Evolutionary conservation across 768 basidiomycete genomes (phyloP).

Genomic region (Hericium alpestre): DNA sequence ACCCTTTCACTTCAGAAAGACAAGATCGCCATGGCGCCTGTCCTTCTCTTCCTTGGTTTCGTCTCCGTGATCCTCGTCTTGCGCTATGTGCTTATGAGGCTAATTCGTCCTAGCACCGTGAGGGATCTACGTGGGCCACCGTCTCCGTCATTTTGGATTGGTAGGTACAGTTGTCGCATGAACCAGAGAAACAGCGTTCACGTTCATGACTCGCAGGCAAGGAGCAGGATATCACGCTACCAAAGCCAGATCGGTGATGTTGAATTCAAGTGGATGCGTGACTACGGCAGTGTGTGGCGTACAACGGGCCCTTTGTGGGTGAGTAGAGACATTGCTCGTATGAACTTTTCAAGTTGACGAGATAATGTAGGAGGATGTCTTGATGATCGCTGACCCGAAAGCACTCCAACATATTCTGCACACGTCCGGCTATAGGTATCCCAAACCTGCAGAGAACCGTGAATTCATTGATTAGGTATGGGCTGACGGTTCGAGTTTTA

Average conservation of each 20-base stretch:
- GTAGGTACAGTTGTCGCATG: not conserved
- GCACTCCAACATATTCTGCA: slow-evolving; percentile 10
- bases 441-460: slow-evolving; percentile 18
- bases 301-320: slow-evolving; percentile 13
- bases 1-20: too few species aligned
- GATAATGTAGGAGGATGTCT: not conserved
- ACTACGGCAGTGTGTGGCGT: slow-evolving; percentile 18
- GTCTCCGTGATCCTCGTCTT: too few species aligned
- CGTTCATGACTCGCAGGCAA: slow-evolving; percentile 13
- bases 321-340: not conserved
- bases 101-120: not conserved
- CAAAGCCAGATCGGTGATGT: slow-evolving; percentile 21
- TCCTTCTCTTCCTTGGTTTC: too few species aligned
- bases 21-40: too few species aligned
- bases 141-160: not conserved
- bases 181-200: too few species aligned
- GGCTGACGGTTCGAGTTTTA: not conserved
- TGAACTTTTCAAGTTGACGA: not conserved
- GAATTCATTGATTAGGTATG: not conserved
- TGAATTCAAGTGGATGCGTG: slow-evolving; percentile 15
- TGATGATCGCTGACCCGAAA: slow-evolving; percentile 9
- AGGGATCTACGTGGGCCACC: not conserved
- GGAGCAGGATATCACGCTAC: slow-evolving; percentile 12
- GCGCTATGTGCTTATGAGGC: too few species aligned
- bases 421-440: slow-evolving; percentile 5